Conservation (phyloP, 495 filamentous ascomycete genomes). For the Bombardia bombarda region DNA sequence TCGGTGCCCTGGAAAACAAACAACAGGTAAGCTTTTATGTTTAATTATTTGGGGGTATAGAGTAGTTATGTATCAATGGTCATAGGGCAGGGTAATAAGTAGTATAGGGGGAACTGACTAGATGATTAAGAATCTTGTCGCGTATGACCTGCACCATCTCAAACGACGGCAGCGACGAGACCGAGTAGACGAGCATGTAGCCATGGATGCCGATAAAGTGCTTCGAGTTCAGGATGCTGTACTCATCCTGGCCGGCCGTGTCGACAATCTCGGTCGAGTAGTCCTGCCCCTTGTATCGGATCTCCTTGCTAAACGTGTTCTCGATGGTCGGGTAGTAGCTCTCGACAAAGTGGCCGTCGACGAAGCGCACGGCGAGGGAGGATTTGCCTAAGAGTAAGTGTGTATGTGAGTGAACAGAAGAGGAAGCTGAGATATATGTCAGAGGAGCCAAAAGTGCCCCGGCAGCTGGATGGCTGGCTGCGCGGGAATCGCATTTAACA, state of each 20-base stretch:
- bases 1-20: constrained; percentile 95
- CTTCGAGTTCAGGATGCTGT: constrained; percentile 94
- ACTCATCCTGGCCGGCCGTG: constrained; percentile 98
- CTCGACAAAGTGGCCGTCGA: constrained; percentile 97
- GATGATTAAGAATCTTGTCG: constrained; percentile 94
- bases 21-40: no score
- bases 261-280: constrained; percentile 97
- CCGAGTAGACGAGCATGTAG: constrained; percentile 96
- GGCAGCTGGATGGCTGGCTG: no score
- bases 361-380: constrained; percentile 93
- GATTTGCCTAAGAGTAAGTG: no score
- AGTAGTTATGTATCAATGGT: background rate
- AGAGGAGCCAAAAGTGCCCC: no score
- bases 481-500: no score
- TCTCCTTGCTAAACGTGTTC: constrained; percentile 95
- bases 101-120: constrained; percentile 49
- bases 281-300: constrained; percentile 85
- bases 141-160: constrained; percentile 93
- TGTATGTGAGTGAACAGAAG: no score
- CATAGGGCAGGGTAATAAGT: constrained; percentile 3
- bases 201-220: constrained; percentile 99
- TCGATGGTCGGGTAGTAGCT: constrained; percentile 99
- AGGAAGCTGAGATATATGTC: no score
- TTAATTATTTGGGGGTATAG: no score
- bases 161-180: constrained; percentile 86